Evolutionary conservation across 2,329 filamentous ascomycete species (phyloP).

Genomic region (Hymenoscyphus fructigenus): DNA sequence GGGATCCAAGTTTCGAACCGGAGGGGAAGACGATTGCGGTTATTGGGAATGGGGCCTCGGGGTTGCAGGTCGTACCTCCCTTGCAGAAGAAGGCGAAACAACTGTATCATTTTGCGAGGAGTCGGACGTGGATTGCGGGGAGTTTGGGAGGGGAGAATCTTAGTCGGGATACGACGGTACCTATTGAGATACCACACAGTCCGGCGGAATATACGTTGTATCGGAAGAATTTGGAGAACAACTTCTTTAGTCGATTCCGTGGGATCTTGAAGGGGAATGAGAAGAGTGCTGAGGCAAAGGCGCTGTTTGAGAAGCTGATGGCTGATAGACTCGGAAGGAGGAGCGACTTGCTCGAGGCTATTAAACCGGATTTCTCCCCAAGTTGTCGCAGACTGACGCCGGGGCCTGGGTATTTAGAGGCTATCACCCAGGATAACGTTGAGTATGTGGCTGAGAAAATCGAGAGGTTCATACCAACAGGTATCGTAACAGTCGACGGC

Average conservation of each 20-base stretch:
- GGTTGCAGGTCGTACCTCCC: constrained; percentile 51
- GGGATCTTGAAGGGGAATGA: constrained; percentile 50
- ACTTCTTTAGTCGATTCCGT: constrained; percentile 44
- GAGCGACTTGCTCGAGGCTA: constrained; percentile 52
- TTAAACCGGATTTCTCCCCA: constrained; percentile 63
- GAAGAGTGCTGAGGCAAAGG: constrained; percentile 45
- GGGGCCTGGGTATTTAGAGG: constrained; percentile 66
- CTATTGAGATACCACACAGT: constrained; percentile 38
- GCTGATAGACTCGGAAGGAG: constrained; percentile 51
- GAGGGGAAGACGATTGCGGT: constrained; percentile 47
- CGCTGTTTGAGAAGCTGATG: constrained; percentile 54
- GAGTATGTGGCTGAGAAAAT: constrained; percentile 57
- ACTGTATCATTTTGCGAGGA: constrained; percentile 41
- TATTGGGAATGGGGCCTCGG: constrained; percentile 52
- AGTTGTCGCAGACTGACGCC: constrained; percentile 65
- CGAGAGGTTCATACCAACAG: constrained; percentile 54
- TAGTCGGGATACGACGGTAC: constrained; percentile 35
- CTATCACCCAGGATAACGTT: constrained; percentile 58
- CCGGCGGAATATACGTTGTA: constrained; percentile 40
- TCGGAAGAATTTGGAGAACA: constrained; percentile 44
- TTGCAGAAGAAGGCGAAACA: constrained; percentile 36
- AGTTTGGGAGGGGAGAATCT: constrained; percentile 53
- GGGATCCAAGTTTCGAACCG: constrained; percentile 51
- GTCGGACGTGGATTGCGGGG: constrained; percentile 66
- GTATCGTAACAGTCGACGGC: constrained; percentile 60